Evolutionary conservation across 352 stramenopile genomes (phyloP), one percentile per base, ranked within the genome.

Genomic region (Phytopythium chamaehyphon): DNA sequence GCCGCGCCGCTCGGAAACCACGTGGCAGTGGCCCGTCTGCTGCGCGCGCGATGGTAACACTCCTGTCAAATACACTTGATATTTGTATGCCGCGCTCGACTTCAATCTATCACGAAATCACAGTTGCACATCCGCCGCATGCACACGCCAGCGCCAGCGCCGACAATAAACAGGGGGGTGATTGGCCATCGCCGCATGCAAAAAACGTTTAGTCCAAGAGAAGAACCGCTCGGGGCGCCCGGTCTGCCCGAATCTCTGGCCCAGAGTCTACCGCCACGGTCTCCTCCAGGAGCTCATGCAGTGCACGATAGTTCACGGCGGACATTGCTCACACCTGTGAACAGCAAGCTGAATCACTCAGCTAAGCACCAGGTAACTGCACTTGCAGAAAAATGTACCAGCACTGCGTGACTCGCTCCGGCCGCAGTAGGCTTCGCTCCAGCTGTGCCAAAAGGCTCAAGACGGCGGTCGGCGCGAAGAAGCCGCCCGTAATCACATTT

Each of bases 31-130:
- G 28, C 51, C 22, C 42, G 51, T 57, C 51, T 51, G 45, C 28
- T n/a, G 23, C 14, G 22, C 35, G 42, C 16, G 8, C 12, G 21
- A 28, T 24, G 4, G 28, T 39, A 23, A 26, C 43, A 57, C 51
- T 57, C 51, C 33, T 51, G 51, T 57, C 51, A 57, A n/a, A n/a
- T n/a, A n/a, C n/a, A n/a, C n/a, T n/a, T n/a, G n/a, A n/a, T n/a
- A n/a, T 23, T 9, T 2, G 21, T 48, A 28, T 28, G 28, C 10
- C 0, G 23, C 9, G 4, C 12, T 31, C 36, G 16, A 55, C 51
- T 57, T 57, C 51, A 57, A 57, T 57, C 51, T 52, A 57, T 57
- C 51, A 57, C 51, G 51, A 42, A 45, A 56, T 57, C 42, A 51
- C 33, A 50, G 42, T 45, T 22, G 11, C 42, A 7, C 26, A 19